phyloP scores from a whole-genome alignment of 371 early-diverging fungal genomes.

The Mucor sp. region DNA sequence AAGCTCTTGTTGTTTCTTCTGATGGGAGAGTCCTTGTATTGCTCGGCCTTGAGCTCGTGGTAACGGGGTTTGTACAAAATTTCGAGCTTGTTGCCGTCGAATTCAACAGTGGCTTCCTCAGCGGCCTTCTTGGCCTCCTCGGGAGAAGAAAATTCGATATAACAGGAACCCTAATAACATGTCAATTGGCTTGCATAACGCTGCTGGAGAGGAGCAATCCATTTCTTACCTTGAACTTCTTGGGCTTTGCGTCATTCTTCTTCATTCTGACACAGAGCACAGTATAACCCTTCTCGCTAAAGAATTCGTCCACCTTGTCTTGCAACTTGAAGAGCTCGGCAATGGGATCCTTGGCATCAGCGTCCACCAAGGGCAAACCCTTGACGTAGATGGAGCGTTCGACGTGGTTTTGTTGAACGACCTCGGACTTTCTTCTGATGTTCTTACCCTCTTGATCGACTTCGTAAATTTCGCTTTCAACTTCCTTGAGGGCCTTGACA shows the following conservation, averaged over 20 bases:
- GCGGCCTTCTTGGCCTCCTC: slow-evolving; percentile 59
- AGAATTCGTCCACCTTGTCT: slow-evolving; percentile 62
- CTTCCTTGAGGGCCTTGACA: slow-evolving; percentile 59
- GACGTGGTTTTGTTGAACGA: slow-evolving; percentile 46
- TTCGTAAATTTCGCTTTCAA: slow-evolving; percentile 54
- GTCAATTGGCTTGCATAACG: too few relatives aligned
- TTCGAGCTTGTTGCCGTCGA: slow-evolving; percentile 56
- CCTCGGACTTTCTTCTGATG: slow-evolving; percentile 62
- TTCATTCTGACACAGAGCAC: slow-evolving; percentile 66
- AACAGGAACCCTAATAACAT: slow-evolving; percentile 52
- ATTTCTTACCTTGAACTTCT: slow-evolving; percentile 50
- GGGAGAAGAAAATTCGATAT: slow-evolving; percentile 60
- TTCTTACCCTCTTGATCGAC: slow-evolving; percentile 59
- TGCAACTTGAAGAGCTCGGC: slow-evolving; percentile 54
- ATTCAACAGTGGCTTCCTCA: slow-evolving; percentile 41
- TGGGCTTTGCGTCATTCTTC: slow-evolving; percentile 50
- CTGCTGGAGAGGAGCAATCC: too few relatives aligned
- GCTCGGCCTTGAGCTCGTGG: slow-evolving; percentile 20
- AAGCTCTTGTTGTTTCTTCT: slow-evolving; percentile 11
- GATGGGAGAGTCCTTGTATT: slow-evolving; percentile 26
- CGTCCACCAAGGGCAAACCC: slow-evolving; percentile 56
- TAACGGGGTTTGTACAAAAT: slow-evolving; percentile 34
- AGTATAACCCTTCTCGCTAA: slow-evolving; percentile 44
- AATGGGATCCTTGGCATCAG: slow-evolving; percentile 23
- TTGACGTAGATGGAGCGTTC: slow-evolving; percentile 66